These are phyloP conservation scores for Vigna mungo DNA, from an alignment of 306 rosid genomes.

Conservation along the genomic window DNA sequence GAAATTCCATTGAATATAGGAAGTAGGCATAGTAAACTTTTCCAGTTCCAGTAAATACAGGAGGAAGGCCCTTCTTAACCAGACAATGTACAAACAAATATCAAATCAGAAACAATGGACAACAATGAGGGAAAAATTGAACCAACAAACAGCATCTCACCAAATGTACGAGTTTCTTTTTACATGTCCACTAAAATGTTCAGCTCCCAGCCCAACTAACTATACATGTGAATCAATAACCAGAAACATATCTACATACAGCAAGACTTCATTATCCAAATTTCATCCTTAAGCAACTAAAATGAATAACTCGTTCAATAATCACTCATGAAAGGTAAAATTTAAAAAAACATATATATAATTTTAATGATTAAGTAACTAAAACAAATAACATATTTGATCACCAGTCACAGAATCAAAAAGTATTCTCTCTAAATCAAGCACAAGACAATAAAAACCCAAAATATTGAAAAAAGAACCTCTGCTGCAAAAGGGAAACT, in stretches of 20 bases:
- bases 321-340: neutral
- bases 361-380: slow-evolving; percentile 33
- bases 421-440: slow-evolving; percentile 6
- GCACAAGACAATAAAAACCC: slow-evolving; percentile 20
- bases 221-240: slow-evolving; percentile 31
- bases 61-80: slow-evolving; percentile 5
- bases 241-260: slow-evolving; percentile 29
- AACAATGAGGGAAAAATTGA: slow-evolving; percentile 4
- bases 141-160: slow-evolving; percentile 23
- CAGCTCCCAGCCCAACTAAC: neutral
- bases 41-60: slow-evolving; percentile 25
- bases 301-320: neutral
- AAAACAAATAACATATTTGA: slow-evolving; percentile 31
- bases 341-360: neutral
- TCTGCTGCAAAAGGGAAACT: slow-evolving; percentile 25
- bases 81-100: slow-evolving; percentile 25
- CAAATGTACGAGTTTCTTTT: slow-evolving; percentile 15
- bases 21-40: slow-evolving; percentile 21
- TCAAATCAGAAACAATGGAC: slow-evolving; percentile 31
- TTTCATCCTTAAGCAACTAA: neutral
- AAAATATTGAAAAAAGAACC: slow-evolving; percentile 28
- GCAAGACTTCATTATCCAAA: slow-evolving; percentile 23
- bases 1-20: slow-evolving; percentile 9
- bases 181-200: slow-evolving; percentile 21
- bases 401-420: slow-evolving; percentile 29